Evolutionary conservation across 2,329 filamentous ascomycete genomes (phyloP), one percentile per base, ranked within the genome.

Genomic region (Hypoxylon sp.): DNA sequence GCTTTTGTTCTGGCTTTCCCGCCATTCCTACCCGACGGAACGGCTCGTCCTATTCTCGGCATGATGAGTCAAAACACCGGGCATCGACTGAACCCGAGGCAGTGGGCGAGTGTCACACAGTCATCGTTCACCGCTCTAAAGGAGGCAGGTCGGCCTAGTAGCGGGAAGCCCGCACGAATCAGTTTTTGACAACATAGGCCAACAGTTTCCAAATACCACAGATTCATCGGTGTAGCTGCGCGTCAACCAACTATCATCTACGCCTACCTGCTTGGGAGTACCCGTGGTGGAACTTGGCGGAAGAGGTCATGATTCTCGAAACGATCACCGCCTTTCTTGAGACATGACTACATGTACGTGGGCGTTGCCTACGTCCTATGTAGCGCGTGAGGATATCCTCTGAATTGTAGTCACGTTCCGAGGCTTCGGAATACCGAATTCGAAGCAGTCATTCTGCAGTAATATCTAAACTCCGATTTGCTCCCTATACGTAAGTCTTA

Each of bases 61-160:
- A 47, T 62, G 52, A 65, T 70, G 68, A 68, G 65, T 63, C 54
- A 47, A 70, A 15, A 52, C 37, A 39, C 35, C 6, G 51, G 55
- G 7, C 31, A 51, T 21, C 24, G 44, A 37, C 39, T 51, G 10
- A 58, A 65, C 55, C 65, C 62, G 62, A 58, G 29, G 19, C 17
- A 39, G 42, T 62, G 65, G 65, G 46, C 24, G 48, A 39, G 27
- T 63, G 65, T 65, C 39, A 65, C 52, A 39, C 56, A 42, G 44
- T 63, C 65, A 60, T 68, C 44, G 32, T 51, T 70, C 68, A 70
- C 68, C 68, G 68, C 68, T 70, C 52, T 24, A 39, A 54, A 35
- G 37, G 5, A 42, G 44, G 31, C 27, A 42, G 8, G 13, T 46
- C 37, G 31, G 31, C 13, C 35, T 29, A 19, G 35, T 47, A 55